phyloP scores from a whole-genome alignment of 2,329 filamentous ascomycete genomes.

The Claviceps africana region DNA sequence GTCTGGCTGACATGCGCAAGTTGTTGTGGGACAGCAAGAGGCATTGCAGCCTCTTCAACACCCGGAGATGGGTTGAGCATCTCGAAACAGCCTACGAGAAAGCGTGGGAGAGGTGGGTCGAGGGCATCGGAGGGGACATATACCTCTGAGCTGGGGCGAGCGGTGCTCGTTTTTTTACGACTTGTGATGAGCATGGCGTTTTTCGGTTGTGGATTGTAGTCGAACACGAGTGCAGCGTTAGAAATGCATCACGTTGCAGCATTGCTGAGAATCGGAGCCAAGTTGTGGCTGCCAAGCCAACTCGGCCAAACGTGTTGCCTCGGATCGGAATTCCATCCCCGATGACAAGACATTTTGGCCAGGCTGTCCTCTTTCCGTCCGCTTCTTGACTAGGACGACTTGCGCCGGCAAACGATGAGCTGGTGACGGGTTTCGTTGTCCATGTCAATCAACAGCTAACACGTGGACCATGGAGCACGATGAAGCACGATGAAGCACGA shows the following conservation, averaged over 20 bases:
- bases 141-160: conserved; percentile 40
- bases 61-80: conserved; percentile 77
- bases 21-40: conserved; percentile 74
- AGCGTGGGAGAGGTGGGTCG: conserved; percentile 81
- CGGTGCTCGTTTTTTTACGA: neutral
- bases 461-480: neutral
- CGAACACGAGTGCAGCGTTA: neutral
- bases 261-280: neutral
- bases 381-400: neutral
- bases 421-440: too few species aligned
- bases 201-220: neutral
- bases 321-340: neutral
- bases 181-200: conserved; percentile 1
- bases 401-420: neutral
- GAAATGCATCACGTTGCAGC: neutral
- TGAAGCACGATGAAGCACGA: neutral
- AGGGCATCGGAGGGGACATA: conserved; percentile 81
- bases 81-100: conserved; percentile 78
- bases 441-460: neutral
- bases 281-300: neutral
- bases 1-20: conserved; percentile 64
- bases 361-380: neutral
- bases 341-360: neutral
- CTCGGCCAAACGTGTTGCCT: neutral
- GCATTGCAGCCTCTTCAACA: conserved; percentile 82